phyloP scores from a whole-genome alignment of 2,329 filamentous ascomycete genomes.

The Dactylellina cionopaga region DNA sequence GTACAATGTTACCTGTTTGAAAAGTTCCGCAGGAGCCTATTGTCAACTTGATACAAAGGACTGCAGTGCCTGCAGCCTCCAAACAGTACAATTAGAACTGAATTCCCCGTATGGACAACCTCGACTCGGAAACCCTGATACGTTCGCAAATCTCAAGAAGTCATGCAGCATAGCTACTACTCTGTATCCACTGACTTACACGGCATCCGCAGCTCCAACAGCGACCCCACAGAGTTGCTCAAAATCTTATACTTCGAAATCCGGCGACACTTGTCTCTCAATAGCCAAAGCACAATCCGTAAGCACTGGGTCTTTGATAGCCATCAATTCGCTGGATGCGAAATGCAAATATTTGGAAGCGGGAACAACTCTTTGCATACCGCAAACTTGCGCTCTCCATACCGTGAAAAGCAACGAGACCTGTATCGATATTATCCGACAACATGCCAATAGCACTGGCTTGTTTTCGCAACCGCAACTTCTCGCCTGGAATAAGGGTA shows the following conservation, averaged over 20 bases:
- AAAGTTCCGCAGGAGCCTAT: background rate
- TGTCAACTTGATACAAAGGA: constrained; percentile 3
- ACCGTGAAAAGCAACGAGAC: constrained; percentile 9
- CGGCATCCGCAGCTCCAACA: constrained; percentile 1
- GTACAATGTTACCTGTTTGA: constrained; percentile 16
- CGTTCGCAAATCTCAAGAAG: constrained; percentile 7
- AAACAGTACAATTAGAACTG: constrained; percentile 1
- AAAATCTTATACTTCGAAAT: constrained; percentile 1
- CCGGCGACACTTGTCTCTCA: constrained; percentile 9
- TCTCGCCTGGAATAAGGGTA: constrained; percentile 3
- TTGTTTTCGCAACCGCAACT: constrained; percentile 11
- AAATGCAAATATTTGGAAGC: constrained; percentile 7
- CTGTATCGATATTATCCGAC: constrained; percentile 4
- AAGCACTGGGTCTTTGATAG: background rate
- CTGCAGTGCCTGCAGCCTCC: background rate
- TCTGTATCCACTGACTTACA: constrained; percentile 13
- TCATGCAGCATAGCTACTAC: background rate
- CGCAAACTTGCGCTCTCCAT: background rate
- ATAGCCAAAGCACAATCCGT: constrained; percentile 21
- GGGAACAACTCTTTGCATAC: background rate
- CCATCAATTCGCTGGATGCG: constrained; percentile 1
- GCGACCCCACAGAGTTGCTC: background rate
- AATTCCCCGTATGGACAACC: constrained; percentile 15
- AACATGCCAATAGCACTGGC: constrained; percentile 2
- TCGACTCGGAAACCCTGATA: constrained; percentile 1